Evolutionary conservation across 2,329 filamentous ascomycete species (phyloP).

Genomic region (Cordyceps cateniannulata): DNA sequence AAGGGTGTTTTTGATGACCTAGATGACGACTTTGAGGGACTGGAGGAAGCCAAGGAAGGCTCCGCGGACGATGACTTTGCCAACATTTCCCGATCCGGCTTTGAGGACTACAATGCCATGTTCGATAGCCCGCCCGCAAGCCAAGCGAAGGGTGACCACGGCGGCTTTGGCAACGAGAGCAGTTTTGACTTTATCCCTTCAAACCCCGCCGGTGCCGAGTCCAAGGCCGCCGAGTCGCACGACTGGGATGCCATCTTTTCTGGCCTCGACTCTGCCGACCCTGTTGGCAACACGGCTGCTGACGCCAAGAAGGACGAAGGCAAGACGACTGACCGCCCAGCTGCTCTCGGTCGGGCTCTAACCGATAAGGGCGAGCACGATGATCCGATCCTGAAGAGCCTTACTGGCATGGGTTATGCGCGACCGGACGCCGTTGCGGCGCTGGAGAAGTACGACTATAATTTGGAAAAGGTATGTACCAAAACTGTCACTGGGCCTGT

Average conservation of each 20-base stretch:
- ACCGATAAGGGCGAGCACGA: conserved; percentile 74
- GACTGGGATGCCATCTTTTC: conserved; percentile 97
- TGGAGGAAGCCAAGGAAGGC: conserved; percentile 79
- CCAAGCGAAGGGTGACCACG: conserved; percentile 47
- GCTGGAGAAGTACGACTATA: conserved; percentile 92
- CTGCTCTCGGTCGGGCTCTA: conserved; percentile 55
- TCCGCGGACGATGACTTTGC: conserved; percentile 74
- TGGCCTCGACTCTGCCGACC: conserved; percentile 56
- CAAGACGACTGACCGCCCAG: conserved; percentile 19
- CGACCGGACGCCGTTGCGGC: conserved; percentile 68
- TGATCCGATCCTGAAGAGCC: conserved; percentile 81
- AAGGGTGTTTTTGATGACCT: conserved; percentile 66
- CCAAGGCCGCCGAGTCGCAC: conserved; percentile 47
- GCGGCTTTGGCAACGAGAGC: conserved; percentile 46
- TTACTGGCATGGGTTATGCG: conserved; percentile 85
- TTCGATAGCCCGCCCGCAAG: conserved; percentile 66
- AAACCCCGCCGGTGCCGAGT: conserved; percentile 24
- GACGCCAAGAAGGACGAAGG: conserved; percentile 9
- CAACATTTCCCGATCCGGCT: conserved; percentile 61
- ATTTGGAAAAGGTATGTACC: conserved; percentile 72
- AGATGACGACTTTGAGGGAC: conserved; percentile 73
- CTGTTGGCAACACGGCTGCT: conserved; percentile 24
- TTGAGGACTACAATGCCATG: conserved; percentile 74
- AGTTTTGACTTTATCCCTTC: conserved; percentile 52
- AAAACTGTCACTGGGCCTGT: conserved; percentile 19